Evolutionary conservation across 2,329 filamentous ascomycete species (phyloP), one percentile per base, ranked within the genome.

Genomic region (Calonectria montana): DNA sequence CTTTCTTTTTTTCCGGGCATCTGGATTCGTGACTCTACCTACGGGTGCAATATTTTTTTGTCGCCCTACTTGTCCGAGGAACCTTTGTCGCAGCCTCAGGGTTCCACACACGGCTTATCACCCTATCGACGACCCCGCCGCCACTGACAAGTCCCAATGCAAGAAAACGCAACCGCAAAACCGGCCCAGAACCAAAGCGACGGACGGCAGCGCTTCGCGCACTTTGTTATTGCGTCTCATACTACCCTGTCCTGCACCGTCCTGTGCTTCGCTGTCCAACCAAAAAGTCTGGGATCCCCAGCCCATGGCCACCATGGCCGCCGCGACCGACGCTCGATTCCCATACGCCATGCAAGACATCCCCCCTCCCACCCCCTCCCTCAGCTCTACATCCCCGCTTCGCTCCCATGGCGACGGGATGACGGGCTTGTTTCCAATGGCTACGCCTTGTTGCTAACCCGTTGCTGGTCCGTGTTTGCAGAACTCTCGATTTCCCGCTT

Each of bases 401-500:
- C 66, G 71, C 68, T 65, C 64, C 63, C 70, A 65, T 64, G 47
- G 69, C 72, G 59, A 75, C 74, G 74, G 71, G 64, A 67, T 67
- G 71, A 62, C 67, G 61, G 64, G n/a, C 59, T 59, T 41, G 50
- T 70, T 43, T 53, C 63, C 43, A 41, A 55, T 68, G 64, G 37
- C 18, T 7, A 13, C 67, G 63, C 67, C 70, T 68, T 23, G 45
- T 31, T 57, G 65, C 63, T 71, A 70, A 75, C 73, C 73, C 57
- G 53, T 78, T 45, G 75, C 71, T 50, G 74, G 80, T 72, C 77
- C 69, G 67, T 67, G 65, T 55, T 67, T 62, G 74, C 80, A 96
- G 94, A 79, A 91, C 89, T 71, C 89, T 98, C 74, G 88, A 92
- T 78, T 88, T 97, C 71, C 96, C 97, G 53, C 93, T 98, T 81